Conservation (phyloP, 345 rosid genomes). For the Lepidium aucheri region DNA sequence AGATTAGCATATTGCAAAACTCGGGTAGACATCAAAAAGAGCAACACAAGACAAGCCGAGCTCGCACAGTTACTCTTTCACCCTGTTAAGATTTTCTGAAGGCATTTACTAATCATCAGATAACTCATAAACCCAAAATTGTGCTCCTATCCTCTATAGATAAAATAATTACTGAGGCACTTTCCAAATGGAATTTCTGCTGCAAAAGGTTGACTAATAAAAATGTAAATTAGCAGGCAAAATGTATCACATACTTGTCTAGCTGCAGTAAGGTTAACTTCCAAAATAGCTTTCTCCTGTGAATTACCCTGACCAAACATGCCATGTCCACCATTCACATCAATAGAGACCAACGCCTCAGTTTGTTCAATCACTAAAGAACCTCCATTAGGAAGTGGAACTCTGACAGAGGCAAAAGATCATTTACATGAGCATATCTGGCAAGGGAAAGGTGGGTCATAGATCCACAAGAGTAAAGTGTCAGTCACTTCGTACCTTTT, state of each 20-base stretch:
- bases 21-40: slow-evolving; percentile 1
- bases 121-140: background rate
- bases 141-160: background rate
- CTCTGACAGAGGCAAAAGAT: slow-evolving; percentile 42
- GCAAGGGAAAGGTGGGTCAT: background rate
- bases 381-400: slow-evolving; percentile 82
- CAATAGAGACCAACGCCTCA: slow-evolving; percentile 95
- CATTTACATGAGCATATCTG: slow-evolving; percentile 2
- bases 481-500: slow-evolving; percentile 54
- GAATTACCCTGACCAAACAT: slow-evolving; percentile 89
- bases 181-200: background rate
- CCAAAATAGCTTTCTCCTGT: slow-evolving; percentile 85
- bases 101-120: background rate
- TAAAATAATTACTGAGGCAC: background rate
- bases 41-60: background rate
- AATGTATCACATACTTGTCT: slow-evolving; percentile 54
- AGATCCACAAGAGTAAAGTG: background rate
- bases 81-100: background rate
- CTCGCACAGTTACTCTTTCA: slow-evolving; percentile 2
- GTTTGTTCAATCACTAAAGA: slow-evolving; percentile 97
- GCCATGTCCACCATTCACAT: slow-evolving; percentile 96
- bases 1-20: slow-evolving; percentile 7
- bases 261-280: slow-evolving; percentile 91
- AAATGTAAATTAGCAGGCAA: background rate
- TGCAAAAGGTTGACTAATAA: background rate